Base-by-base conservation (phyloP, 805 yeast species). In the Starmera amethionina region DNA sequence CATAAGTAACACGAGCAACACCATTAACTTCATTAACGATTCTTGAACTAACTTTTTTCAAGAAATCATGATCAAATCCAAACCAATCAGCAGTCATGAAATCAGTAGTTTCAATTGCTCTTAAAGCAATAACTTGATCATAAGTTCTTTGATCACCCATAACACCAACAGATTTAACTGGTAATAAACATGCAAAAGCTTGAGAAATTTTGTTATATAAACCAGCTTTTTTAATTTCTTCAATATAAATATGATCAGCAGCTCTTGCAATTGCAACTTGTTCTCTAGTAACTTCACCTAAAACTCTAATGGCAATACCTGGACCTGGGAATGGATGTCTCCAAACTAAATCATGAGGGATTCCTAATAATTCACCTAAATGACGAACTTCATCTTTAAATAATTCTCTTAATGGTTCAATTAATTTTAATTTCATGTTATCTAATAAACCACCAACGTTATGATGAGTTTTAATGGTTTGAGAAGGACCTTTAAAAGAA, bases 321-420 rank as follows among this genome's bases (percentile, higher is more conserved):
- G 99, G 99, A 62, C 99, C 99, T 56, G 99, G 99, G 95, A 93
- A 93, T 42, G 99, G 99, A 63, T 93, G 99, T 75, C 99, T 86
- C 97, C 97, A 90, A 51, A 93, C 97, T 54, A 93, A 75, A 55
- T 93, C 97, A 59, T 86, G 93, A 30, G 97, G 94, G 55, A 93
- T 90, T 38, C 96, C 96, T 69, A 93, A 70, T 40, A 93, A 68
- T 70, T 87, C 86, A 67, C 99, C 99, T 52, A 93, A 72, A 55
- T 82, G 85, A 67, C 99, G 87, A 43, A 93, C 99, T 74, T 93
- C 99, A 64, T 93, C 99, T 70, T 93, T 93, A 77, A 93, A 93
- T 58, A 93, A 76, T 73, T 93, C 99, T 68, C 99, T 83, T 63
- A 93, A 77, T 42, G 99, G 99, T 75, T 93, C 99, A 57, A 93